Conservation (phyloP, 257 asterid genomes). For the Solanum sejunctum region DNA sequence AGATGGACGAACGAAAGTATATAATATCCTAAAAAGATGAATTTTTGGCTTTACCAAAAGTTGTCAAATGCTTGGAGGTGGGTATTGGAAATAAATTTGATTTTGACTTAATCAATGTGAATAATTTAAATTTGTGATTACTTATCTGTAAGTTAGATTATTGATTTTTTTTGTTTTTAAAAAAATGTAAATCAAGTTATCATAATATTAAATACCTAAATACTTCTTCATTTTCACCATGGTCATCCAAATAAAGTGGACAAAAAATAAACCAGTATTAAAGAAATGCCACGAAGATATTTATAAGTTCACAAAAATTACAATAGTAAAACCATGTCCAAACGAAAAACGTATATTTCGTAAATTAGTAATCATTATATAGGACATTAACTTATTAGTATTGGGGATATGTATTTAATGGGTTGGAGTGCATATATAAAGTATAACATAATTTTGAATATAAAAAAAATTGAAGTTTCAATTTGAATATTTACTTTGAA, state of each 20-base stretch:
- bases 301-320: too few species aligned
- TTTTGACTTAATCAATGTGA: neutral
- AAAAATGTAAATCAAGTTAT: neutral
- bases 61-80: too few species aligned
- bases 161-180: neutral
- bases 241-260: neutral
- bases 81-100: neutral
- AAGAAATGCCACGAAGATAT: too few species aligned
- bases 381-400: neutral
- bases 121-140: neutral
- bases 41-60: neutral
- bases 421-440: neutral
- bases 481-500: too few species aligned
- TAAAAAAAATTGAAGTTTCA: neutral
- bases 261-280: neutral
- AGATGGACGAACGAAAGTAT: too few species aligned
- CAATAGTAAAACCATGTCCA: too few species aligned
- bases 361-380: too few species aligned
- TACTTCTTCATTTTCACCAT: neutral
- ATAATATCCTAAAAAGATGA: too few species aligned
- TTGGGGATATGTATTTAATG: neutral
- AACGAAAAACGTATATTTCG: too few species aligned
- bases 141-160: neutral
- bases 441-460: neutral
- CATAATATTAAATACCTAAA: neutral